Evolutionary conservation across 192 early-diverging fungal species (phyloP).

Genomic region (Dissophora globulifera): DNA sequence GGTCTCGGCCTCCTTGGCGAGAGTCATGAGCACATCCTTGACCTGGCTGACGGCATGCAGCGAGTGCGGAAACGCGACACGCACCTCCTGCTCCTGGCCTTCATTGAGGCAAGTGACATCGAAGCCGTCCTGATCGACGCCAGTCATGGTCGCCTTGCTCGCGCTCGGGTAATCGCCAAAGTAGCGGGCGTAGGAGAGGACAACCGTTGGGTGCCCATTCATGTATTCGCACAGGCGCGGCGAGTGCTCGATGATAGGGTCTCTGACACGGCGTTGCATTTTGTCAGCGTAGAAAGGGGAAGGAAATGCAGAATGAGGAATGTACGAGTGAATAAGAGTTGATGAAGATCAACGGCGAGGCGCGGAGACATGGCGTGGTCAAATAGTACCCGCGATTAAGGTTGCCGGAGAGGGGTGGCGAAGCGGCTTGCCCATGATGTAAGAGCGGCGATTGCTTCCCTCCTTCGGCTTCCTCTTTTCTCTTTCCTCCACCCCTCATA

Average conservation of each 20-base stretch:
- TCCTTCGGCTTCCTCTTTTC: neutral
- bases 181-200: slow-evolving; percentile 42
- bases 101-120: slow-evolving; percentile 15
- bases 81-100: slow-evolving; percentile 27
- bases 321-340: no score
- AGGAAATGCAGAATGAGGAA: neutral
- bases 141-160: slow-evolving; percentile 7
- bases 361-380: no score
- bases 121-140: slow-evolving; percentile 39
- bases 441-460: no score
- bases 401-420: no score
- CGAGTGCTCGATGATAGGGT: slow-evolving; percentile 20
- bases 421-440: no score
- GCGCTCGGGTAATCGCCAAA: slow-evolving; percentile 43
- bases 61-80: slow-evolving; percentile 39
- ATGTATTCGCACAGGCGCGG: slow-evolving; percentile 21
- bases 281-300: neutral
- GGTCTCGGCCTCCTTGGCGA: slow-evolving; percentile 39
- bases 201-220: slow-evolving; percentile 24
- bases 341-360: no score
- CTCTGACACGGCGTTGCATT: slow-evolving; percentile 4
- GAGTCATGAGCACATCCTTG: slow-evolving; percentile 16
- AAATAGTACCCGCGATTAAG: no score
- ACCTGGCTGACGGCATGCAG: slow-evolving; percentile 40
- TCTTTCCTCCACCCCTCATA: neutral